Evolutionary conservation across 2,329 filamentous ascomycete genomes (phyloP).

Genomic region (Xylaria sp.): DNA sequence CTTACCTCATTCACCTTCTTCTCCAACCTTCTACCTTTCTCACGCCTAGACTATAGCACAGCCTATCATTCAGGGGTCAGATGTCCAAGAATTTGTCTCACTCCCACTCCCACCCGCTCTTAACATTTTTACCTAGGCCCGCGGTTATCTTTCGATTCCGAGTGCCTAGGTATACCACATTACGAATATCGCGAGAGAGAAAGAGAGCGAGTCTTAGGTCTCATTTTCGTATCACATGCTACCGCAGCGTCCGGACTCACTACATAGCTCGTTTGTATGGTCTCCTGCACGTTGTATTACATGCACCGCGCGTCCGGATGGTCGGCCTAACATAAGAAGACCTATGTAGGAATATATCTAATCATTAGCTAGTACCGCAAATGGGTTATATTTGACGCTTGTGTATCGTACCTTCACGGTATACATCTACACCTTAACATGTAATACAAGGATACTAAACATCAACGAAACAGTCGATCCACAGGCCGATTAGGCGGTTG

Average conservation of each 20-base stretch:
- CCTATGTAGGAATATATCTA: not conserved
- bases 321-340: not conserved
- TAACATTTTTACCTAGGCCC: not conserved
- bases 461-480: not conserved
- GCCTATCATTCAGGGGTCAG: not conserved
- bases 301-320: not conserved
- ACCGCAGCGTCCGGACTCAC: not conserved
- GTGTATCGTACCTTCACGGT: not conserved
- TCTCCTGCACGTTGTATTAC: slow-evolving; percentile 3
- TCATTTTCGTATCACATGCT: slow-evolving; percentile 11
- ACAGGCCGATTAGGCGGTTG: not conserved
- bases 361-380: not conserved
- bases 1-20: not conserved
- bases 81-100: not conserved
- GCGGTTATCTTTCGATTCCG: slow-evolving; percentile 1
- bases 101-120: not conserved
- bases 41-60: too few relatives aligned
- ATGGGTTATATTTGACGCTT: not conserved
- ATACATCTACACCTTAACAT: not conserved
- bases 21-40: not conserved
- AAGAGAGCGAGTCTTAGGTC: not conserved
- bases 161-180: not conserved
- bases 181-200: not conserved
- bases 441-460: not conserved
- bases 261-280: not conserved